Percentiles rank a stretch among this genome's conserved stretches.
These are phyloP conservation scores for Gaultheria prostrata DNA, from an alignment of 148 eudicot genomes.

Conservation along the genomic window DNA sequence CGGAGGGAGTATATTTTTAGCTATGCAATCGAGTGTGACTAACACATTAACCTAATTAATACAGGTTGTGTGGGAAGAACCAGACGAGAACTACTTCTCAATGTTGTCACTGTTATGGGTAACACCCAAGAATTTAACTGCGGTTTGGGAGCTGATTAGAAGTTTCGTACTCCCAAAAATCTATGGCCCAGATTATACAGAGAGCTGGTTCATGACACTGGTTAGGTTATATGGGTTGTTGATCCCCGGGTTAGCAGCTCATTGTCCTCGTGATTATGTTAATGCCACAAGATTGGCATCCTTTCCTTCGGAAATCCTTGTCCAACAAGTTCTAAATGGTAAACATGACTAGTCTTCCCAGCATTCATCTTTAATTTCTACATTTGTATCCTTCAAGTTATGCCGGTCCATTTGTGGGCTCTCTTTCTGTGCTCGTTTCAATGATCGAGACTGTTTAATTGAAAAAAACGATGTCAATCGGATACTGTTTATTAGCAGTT, in stretches of 20 bases:
- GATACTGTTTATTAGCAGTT: background rate
- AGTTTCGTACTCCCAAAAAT: constrained; percentile 43
- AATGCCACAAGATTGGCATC: constrained; percentile 53
- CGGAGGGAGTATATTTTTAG: background rate
- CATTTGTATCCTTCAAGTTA: background rate
- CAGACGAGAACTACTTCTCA: constrained; percentile 77
- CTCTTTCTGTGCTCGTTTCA: background rate
- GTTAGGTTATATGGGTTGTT: constrained; percentile 46
- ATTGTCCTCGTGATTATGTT: constrained; percentile 63
- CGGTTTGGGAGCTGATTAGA: constrained; percentile 71
- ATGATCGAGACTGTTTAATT: too few relatives aligned
- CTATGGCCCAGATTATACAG: constrained; percentile 50
- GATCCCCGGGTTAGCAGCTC: constrained; percentile 64
- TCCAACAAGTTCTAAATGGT: background rate
- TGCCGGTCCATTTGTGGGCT: background rate
- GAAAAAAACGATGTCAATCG: too few relatives aligned
- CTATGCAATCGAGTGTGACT: background rate
- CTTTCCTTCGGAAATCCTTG: background rate
- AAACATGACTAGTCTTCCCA: background rate
- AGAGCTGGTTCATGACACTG: constrained; percentile 39
- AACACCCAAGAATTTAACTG: constrained; percentile 51
- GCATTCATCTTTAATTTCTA: background rate
- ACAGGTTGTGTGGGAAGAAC: constrained; percentile 59
- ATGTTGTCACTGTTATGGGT: constrained; percentile 43
- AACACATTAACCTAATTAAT: background rate